These are phyloP conservation scores for Aspergillus sojae DNA, from an alignment of 2,329 filamentous ascomycete species.

Conservation along the genomic window DNA sequence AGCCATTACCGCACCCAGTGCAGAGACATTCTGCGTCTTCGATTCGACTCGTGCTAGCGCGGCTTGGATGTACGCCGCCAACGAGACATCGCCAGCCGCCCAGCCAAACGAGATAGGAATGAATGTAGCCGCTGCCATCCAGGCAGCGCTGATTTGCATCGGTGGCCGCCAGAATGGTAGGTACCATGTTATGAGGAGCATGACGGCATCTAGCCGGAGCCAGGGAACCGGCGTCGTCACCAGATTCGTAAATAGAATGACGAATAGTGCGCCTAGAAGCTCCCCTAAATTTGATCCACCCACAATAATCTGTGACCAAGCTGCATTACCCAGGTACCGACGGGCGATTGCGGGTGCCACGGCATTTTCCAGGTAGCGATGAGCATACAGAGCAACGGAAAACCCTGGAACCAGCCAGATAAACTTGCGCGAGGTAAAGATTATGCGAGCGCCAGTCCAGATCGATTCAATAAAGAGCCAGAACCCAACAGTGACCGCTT, in stretches of 20 bases:
- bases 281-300: slow-evolving; percentile 21
- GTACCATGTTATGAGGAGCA: slow-evolving; percentile 21
- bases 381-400: slow-evolving; percentile 18
- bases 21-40: slow-evolving; percentile 16
- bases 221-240: slow-evolving; percentile 19
- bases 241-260: slow-evolving; percentile 16
- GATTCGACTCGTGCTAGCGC: slow-evolving; percentile 18
- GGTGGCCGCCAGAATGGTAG: slow-evolving; percentile 18
- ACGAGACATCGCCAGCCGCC: slow-evolving; percentile 20
- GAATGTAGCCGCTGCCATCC: slow-evolving; percentile 18
- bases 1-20: slow-evolving; percentile 18
- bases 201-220: slow-evolving; percentile 18
- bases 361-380: slow-evolving; percentile 20
- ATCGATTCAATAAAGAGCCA: slow-evolving; percentile 19
- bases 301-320: slow-evolving; percentile 22
- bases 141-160: slow-evolving; percentile 10
- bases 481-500: slow-evolving; percentile 14
- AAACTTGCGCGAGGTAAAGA: slow-evolving; percentile 22
- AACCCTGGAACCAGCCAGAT: slow-evolving; percentile 21
- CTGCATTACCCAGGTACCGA: slow-evolving; percentile 18
- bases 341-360: slow-evolving; percentile 19
- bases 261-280: slow-evolving; percentile 19
- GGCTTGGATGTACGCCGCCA: slow-evolving; percentile 22
- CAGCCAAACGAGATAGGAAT: slow-evolving; percentile 20
- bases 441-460: slow-evolving; percentile 16